These are phyloP conservation scores for Colletotrichum cordylinicola DNA, from an alignment of 2,329 filamentous ascomycete species.

Conservation along the genomic window DNA sequence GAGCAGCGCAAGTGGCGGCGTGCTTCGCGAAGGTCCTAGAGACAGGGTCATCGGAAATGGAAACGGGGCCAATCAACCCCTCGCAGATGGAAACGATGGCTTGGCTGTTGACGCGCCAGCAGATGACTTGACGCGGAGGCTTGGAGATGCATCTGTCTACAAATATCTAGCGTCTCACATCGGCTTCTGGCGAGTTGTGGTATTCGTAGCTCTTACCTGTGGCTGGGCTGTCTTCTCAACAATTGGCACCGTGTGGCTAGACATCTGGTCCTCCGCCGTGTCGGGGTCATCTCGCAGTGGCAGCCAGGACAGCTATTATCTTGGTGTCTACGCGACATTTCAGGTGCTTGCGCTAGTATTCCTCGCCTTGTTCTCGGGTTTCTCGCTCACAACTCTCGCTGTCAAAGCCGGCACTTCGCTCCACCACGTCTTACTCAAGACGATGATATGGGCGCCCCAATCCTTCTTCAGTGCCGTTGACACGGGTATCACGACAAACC, in stretches of 20 bases:
- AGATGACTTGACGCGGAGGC: background rate
- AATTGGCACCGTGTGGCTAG: background rate
- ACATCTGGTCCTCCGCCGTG: background rate
- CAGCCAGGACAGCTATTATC: constrained; percentile 15
- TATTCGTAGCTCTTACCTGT: background rate
- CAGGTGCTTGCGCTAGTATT: constrained; percentile 27
- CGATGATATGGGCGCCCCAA: constrained; percentile 18
- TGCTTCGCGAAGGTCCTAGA: background rate
- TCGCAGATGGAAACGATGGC: background rate
- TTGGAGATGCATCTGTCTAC: background rate
- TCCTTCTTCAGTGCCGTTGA: constrained; percentile 16
- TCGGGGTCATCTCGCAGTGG: fast-evolving
- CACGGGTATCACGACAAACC: background rate
- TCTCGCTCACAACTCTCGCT: background rate
- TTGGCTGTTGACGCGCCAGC: background rate
- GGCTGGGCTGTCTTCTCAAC: background rate
- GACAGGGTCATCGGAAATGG: fast-evolving
- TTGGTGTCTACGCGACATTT: constrained; percentile 30
- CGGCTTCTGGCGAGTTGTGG: background rate
- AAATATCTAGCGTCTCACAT: background rate
- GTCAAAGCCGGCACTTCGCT: background rate
- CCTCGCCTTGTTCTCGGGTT: background rate
- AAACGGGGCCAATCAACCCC: background rate
- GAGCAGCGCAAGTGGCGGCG: background rate
- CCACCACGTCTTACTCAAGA: constrained; percentile 11